A percentile compares a stretch with the other conserved stretches of the same genome.
Conservation (phyloP, 495 filamentous ascomycete species). For the Penicillium lagena region DNA sequence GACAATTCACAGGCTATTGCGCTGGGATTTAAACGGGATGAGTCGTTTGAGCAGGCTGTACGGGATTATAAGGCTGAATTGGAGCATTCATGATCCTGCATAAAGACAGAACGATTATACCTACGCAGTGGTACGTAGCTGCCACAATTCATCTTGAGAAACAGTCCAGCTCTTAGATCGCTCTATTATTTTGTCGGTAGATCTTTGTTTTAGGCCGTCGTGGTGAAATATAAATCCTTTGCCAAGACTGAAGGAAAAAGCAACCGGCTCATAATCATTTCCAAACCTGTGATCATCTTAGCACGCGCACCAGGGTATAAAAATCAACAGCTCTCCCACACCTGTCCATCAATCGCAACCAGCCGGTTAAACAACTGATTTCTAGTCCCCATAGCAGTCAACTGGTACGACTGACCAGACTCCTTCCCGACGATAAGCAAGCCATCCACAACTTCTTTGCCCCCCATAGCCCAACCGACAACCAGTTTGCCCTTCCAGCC, state of each 20-base stretch:
- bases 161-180: too few species aligned
- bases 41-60: slow-evolving; percentile 50
- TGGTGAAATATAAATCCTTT: too few species aligned
- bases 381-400: slow-evolving; percentile 71
- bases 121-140: background rate
- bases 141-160: too few species aligned
- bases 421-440: slow-evolving; percentile 58
- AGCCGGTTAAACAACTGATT: slow-evolving; percentile 86
- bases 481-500: slow-evolving; percentile 87
- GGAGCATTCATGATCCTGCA: slow-evolving; percentile 11
- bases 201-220: too few species aligned
- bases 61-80: slow-evolving; percentile 41
- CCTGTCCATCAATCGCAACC: slow-evolving; percentile 75
- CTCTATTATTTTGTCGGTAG: too few species aligned
- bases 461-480: slow-evolving; percentile 68
- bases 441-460: slow-evolving; percentile 70
- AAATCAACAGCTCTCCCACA: slow-evolving; percentile 74
- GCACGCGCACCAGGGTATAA: background rate
- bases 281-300: slow-evolving; percentile 19
- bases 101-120: background rate
- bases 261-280: background rate
- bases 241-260: too few species aligned
- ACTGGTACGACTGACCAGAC: slow-evolving; percentile 41
- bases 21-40: slow-evolving; percentile 53
- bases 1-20: slow-evolving; percentile 51